Evolutionary conservation across 1,284 basidiomycete species (phyloP), one percentile per base, ranked within the genome.

Genomic region (Sporisorium reilianum): DNA sequence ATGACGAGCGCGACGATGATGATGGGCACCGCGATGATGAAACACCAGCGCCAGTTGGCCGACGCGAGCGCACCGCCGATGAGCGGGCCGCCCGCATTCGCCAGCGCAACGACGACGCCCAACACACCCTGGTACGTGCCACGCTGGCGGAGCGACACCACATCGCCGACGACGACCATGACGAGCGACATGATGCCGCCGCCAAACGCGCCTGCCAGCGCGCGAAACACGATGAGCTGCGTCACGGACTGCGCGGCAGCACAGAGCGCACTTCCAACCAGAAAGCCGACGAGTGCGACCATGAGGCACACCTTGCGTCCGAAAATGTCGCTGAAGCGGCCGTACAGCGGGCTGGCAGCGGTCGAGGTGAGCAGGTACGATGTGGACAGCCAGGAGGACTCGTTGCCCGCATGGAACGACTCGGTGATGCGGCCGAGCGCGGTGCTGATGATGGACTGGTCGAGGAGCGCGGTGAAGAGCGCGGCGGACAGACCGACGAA

Each of bases 211-310:
- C 91, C 91, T 20, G 90, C 88, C 36, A 92, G 25, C 0, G 83
- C 90, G 44, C 92, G 88, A 73, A 91, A 91, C 2, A 92, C 85
- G 77, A 93, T 93, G 55, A 93, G 86, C 76, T 92, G 88, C 2
- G 90, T 86, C 78, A 93, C 91, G 22, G 63, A 64, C 48, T 77
- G 65, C 0, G 70, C 64, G 8, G 67, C 67, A 3, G 75, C 63
- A 44, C 66, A 69, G 23, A 91, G 83, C 11, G 85, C 74, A 14
- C 79, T 81, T 4, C 84, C 84, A 44, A 85, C 61, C 20, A 80
- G 55, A 40, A 91, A 81, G 85, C 91, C 88, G 82, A 90, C 90
- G 44, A 91, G 86, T 12, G 85, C 80, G 87, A 92, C 89, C 42
- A 89, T 88, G 42, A 93, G 86, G 0, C 89, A 88, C 20, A 86